Percentiles rank a stretch among this genome's conserved stretches.
phyloP scores from a whole-genome alignment of 164 flowering plant genomes.

The Houttuynia cordata region DNA sequence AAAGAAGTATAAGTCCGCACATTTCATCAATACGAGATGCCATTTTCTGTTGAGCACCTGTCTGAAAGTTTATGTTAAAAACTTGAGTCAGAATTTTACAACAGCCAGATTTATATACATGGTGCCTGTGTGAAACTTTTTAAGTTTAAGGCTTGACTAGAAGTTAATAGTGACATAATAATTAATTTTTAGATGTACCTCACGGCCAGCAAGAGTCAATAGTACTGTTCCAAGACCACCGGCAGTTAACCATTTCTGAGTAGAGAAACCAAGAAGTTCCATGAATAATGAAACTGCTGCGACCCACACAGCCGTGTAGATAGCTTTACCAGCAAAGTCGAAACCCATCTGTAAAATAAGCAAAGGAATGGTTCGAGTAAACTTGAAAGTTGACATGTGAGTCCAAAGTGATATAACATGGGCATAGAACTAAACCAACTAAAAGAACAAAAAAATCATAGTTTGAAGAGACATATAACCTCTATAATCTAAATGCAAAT shows the following conservation, averaged over 20 bases:
- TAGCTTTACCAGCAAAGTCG: slow-evolving; percentile 79
- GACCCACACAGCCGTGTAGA: slow-evolving; percentile 86
- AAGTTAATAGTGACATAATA: not conserved
- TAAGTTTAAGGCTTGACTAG: too few species aligned
- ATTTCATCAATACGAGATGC: too few species aligned
- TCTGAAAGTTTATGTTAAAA: too few species aligned
- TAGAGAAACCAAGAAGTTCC: slow-evolving; percentile 94
- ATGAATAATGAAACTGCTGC: slow-evolving; percentile 90
- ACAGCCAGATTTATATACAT: too few species aligned
- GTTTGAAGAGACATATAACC: not conserved
- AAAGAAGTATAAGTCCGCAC: too few species aligned
- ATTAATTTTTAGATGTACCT: slow-evolving; percentile 31
- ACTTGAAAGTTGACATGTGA: not conserved
- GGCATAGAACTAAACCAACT: too few species aligned
- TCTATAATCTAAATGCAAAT: not conserved
- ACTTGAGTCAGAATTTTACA: too few species aligned
- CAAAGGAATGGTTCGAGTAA: not conserved
- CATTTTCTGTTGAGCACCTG: not conserved
- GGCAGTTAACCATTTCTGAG: slow-evolving; percentile 98
- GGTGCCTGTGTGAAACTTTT: too few species aligned
- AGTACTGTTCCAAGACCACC: slow-evolving; percentile 98
- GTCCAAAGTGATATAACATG: not conserved
- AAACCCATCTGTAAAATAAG: slow-evolving; percentile 73
- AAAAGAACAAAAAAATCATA: not conserved
- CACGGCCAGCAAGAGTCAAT: slow-evolving; percentile 98